These are phyloP conservation scores for Heritiera fomes DNA, from an alignment of 345 rosid genomes.

Conservation along the genomic window DNA sequence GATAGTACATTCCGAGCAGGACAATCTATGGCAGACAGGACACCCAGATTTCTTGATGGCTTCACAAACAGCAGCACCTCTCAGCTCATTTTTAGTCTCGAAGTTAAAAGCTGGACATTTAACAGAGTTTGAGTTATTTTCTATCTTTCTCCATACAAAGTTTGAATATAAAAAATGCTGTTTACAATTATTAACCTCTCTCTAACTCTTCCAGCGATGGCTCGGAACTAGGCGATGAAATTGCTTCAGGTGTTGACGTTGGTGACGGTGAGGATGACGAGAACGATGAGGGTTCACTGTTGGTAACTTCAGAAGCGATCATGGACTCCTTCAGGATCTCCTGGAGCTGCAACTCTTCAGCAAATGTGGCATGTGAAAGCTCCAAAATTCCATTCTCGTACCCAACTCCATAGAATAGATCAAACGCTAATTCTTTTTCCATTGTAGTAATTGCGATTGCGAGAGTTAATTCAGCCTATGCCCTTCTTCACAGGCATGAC, in stretches of 20 bases:
- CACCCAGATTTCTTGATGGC: constrained; percentile 22
- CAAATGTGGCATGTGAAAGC: not conserved
- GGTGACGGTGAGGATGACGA: not conserved
- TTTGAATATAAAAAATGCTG: not conserved
- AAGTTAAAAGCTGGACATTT: not conserved
- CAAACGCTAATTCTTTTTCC: not conserved
- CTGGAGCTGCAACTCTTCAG: constrained; percentile 23
- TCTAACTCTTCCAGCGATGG: not conserved
- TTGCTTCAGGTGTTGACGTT: not conserved
- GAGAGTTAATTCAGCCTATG: not conserved
- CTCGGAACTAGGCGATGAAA: not conserved
- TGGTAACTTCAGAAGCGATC: not conserved
- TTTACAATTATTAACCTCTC: not conserved
- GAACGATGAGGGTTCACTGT: not conserved
- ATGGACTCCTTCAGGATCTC: constrained; percentile 12
- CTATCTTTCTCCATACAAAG: not conserved
- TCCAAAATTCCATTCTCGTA: not conserved
- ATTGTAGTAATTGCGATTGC: not conserved
- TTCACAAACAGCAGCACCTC: constrained; percentile 8
- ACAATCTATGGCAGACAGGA: constrained; percentile 24
- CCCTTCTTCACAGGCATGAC: constrained; percentile 6
- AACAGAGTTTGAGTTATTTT: not conserved
- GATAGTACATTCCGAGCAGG: constrained; percentile 16
- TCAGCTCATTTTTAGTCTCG: not conserved
- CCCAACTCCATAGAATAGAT: not conserved